Evolutionary conservation across 345 rosid genomes (phyloP).

Genomic region (Stellera chamaejasme): DNA sequence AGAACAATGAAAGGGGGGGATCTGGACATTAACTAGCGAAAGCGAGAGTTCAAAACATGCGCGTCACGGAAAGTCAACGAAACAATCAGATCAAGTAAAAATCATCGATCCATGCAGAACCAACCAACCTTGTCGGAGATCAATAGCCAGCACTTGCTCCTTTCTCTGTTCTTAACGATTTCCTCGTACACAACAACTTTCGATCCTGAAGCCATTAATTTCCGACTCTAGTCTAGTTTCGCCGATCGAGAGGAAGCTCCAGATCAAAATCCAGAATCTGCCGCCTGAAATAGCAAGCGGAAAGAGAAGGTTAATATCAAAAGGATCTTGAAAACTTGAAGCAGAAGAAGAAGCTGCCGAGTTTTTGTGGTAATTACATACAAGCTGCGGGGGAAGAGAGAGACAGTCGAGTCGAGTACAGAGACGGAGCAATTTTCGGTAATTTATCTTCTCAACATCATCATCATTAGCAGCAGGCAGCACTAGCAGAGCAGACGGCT

Average conservation of each 20-base stretch:
- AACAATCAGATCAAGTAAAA: not conserved
- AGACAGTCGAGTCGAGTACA: too few relatives aligned
- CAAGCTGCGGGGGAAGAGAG: too few relatives aligned
- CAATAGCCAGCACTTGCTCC: conserved; percentile 55
- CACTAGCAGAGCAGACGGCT: too few relatives aligned
- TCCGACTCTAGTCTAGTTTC: not conserved
- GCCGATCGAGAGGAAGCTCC: not conserved
- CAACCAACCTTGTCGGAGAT: conserved; percentile 56
- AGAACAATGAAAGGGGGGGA: not conserved
- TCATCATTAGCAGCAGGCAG: too few relatives aligned
- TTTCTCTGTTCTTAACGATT: conserved; percentile 42
- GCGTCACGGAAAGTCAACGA: not conserved
- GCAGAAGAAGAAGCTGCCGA: too few relatives aligned
- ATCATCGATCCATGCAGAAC: not conserved
- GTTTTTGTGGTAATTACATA: too few relatives aligned
- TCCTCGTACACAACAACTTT: conserved; percentile 38
- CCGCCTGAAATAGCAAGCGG: too few relatives aligned
- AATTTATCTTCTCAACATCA: too few relatives aligned
- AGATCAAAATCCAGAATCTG: not conserved
- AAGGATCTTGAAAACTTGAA: too few relatives aligned
- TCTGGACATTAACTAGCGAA: not conserved
- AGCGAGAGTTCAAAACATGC: not conserved
- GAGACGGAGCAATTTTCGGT: too few relatives aligned
- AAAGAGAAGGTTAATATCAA: too few relatives aligned
- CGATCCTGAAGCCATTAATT: conserved; percentile 21